Base-by-base conservation (phyloP, 1,284 basidiomycete species). In the Heliocybe sulcata region DNA sequence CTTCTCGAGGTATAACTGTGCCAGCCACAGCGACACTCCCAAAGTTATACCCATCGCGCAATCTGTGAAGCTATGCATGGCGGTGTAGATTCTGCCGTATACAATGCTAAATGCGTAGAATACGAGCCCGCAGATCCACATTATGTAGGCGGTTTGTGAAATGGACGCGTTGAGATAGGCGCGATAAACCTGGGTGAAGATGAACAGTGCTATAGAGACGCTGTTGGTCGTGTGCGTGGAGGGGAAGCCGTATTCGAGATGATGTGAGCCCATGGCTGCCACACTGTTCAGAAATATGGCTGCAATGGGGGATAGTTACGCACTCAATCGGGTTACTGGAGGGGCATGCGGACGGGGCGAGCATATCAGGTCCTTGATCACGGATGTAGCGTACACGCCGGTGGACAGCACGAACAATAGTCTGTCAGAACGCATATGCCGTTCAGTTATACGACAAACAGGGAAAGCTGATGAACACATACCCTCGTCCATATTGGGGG, bases 201-300 rank as follows among this genome's bases (percentile, higher is more conserved):
- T 73, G 67, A 87, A 90, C 2, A 96, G 77, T 0, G 92, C 93
- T 59, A 96, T 91, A 35, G 92, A 93, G 54, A 94, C 81, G 51
- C 85, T 83, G 67, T 96, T 98, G 1, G 95, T 94, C 1, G 93
- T 92, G 66, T 99, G 96, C 0, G 95, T 98, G 0, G 94, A 98
- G 0, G 94, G 95, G 66, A 98, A 98, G 16, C 96, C 95, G 65
- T 94, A 94, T 71, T 94, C 91, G 2, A 91, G 77, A 61, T 93
- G 90, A 64, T 93, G 92, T 0, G 79, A 84, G 35, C 90, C 89
- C 60, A 94, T 89, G 2, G 87, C 91, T 94, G 61, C n/a, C 2
- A 31, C n/a, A 25, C 25, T 35, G 53, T 50, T 50, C 45, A 42
- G 49, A 53, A 54, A 49, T 48, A 23, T 35, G 29, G 49, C 16